Evolutionary conservation across 2,329 filamentous ascomycete genomes (phyloP).

Genomic region (Colletotrichum gigasporum): DNA sequence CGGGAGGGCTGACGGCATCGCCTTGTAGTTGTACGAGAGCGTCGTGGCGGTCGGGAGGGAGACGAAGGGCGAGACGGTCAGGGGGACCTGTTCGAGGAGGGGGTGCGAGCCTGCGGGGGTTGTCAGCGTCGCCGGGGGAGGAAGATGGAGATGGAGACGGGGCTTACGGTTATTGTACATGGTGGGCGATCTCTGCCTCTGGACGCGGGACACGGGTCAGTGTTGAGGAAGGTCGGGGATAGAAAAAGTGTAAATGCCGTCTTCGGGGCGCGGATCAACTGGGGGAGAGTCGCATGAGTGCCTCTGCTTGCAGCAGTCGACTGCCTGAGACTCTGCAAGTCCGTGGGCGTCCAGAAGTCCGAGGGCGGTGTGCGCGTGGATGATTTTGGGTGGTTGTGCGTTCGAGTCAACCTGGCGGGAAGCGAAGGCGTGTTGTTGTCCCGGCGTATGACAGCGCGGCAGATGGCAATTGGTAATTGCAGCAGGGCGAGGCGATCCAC

Average conservation of each 20-base stretch:
- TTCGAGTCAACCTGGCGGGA: too few species aligned
- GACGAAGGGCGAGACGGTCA: slow-evolving; percentile 95
- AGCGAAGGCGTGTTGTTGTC: too few species aligned
- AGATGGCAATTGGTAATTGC: not conserved
- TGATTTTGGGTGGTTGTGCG: not conserved
- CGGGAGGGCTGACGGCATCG: slow-evolving; percentile 86
- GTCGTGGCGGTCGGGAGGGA: slow-evolving; percentile 89
- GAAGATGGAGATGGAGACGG: too few species aligned
- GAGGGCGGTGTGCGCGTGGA: not conserved
- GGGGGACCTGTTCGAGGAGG: slow-evolving; percentile 88
- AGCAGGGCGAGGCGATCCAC: too few species aligned
- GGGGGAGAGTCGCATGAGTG: not conserved
- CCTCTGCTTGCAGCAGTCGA: not conserved
- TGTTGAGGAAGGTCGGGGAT: not conserved
- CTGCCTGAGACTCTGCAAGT: not conserved
- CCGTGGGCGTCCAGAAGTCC: not conserved
- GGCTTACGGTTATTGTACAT: slow-evolving; percentile 45
- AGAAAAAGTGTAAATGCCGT: not conserved
- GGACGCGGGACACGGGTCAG: not conserved
- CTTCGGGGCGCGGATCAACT: slow-evolving; percentile 3
- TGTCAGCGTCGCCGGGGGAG: not conserved
- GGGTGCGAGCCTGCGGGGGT: slow-evolving; percentile 75
- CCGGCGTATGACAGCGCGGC: not conserved
- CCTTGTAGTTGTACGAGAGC: slow-evolving; percentile 94
- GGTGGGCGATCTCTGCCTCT: not conserved